Conservation (phyloP, 805 yeast genomes). For the Yarrowia phangngaensis region DNA sequence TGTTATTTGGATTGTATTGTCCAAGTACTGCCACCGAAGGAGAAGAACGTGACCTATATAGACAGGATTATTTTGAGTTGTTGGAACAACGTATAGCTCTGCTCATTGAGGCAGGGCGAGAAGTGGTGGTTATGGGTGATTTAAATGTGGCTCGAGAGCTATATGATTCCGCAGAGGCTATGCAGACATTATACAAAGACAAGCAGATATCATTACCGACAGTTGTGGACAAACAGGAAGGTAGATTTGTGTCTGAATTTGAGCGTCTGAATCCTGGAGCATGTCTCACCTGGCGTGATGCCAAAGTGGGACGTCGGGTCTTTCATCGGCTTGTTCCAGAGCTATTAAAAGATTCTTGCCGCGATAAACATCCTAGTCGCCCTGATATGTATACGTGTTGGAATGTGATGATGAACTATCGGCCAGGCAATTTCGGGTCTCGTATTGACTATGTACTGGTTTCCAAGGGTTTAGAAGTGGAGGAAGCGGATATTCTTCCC, state of each 20-base stretch:
- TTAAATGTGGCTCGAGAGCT: constrained; percentile 76
- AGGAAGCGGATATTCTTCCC: constrained; percentile 59
- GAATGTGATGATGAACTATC: constrained; percentile 72
- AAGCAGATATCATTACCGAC: constrained; percentile 10
- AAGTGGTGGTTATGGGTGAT: constrained; percentile 83
- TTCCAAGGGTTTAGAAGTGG: constrained; percentile 44
- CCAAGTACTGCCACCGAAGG: constrained; percentile 73
- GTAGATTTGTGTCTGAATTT: constrained; percentile 35
- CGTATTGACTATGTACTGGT: constrained; percentile 74
- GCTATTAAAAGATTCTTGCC: constrained; percentile 34
- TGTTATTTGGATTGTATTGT: constrained; percentile 64
- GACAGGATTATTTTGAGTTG: constrained; percentile 55
- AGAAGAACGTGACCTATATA: constrained; percentile 52
- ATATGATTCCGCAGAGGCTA: constrained; percentile 74
- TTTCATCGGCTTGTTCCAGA: constrained; percentile 41
- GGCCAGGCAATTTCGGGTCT: constrained; percentile 84
- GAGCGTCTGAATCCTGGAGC: constrained; percentile 40
- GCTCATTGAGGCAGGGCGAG: constrained; percentile 51
- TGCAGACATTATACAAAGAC: constrained; percentile 46
- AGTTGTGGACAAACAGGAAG: not conserved
- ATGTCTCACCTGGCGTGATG: constrained; percentile 41
- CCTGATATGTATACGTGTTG: constrained; percentile 81
- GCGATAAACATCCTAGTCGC: constrained; percentile 51
- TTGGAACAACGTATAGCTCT: constrained; percentile 63
- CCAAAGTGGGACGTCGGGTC: constrained; percentile 45